phyloP scores from a whole-genome alignment of 2,329 filamentous ascomycete species.

The Aspergillus tanneri region DNA sequence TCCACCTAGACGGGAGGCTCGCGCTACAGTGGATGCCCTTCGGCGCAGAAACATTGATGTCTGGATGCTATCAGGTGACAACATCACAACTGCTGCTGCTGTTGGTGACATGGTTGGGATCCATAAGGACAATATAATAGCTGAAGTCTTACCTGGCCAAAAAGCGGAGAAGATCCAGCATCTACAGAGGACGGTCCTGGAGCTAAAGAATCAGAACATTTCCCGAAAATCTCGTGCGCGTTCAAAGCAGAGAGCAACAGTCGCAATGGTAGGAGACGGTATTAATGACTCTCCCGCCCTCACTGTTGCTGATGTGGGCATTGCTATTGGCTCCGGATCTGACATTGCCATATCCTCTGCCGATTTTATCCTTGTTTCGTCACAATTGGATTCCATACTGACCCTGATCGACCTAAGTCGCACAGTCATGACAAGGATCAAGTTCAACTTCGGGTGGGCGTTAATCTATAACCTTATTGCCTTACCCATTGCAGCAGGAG shows the following conservation, averaged over 20 bases:
- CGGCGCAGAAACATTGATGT: conserved; percentile 7
- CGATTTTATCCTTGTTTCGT: conserved; percentile 74
- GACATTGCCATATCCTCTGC: conserved; percentile 76
- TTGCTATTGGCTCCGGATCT: conserved; percentile 72
- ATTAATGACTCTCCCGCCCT: conserved; percentile 80
- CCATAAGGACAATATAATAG: neutral
- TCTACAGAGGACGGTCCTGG: conserved; percentile 15
- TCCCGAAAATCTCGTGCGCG: conserved; percentile 1
- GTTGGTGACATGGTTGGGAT: neutral
- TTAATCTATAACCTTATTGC: conserved; percentile 73
- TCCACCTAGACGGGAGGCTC: conserved; percentile 5
- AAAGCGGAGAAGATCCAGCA: conserved; percentile 11
- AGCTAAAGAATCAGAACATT: too few relatives aligned
- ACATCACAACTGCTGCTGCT: neutral
- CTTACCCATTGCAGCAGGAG: conserved; percentile 74
- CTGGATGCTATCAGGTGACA: neutral
- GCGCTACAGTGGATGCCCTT: conserved; percentile 5
- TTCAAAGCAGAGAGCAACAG: conserved; percentile 40
- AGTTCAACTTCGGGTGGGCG: conserved; percentile 80
- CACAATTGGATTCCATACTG: conserved; percentile 64
- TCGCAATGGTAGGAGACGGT: conserved; percentile 82
- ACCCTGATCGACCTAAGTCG: conserved; percentile 68
- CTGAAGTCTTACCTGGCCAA: neutral
- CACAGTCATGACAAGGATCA: conserved; percentile 70
- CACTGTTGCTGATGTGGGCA: conserved; percentile 72